Base-by-base conservation (phyloP, 306 rosid species). In the Pyrus communis region DNA sequence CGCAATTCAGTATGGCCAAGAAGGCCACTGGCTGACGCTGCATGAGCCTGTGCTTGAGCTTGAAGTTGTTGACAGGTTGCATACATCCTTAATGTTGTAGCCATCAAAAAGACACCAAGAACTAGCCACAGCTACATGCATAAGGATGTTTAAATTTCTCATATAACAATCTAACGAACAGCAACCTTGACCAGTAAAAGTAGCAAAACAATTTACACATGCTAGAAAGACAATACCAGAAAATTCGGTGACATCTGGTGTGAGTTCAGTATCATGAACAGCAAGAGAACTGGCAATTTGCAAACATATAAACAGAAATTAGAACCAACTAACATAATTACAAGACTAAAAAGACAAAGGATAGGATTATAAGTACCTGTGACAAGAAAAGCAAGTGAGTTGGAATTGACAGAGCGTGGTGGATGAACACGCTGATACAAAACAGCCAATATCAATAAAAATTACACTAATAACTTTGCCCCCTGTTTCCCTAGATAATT, bases 51-150 rank as follows among this genome's bases (percentile, higher is more conserved):
- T 79, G 97, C 97, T 84, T 95, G 97, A 17, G 97, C 93, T 84
- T 94, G 98, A 73, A 95, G 98, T 77, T 92, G 97, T 73, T 95
- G 98, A 84, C 97, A 95, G 62, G 98, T 92, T 57, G 99, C 99
- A 19, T 95, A 95, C 99, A 95, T 92, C 87, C 99, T 85, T 77
- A 92, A 83, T 42, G 92, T 89, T 74, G 99, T 95, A 58, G 99
- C 97, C 97, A 91, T 91, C 86, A 95, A 73, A 86, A 95, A 95
- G 82, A 95, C 99, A 70, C 97, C 99, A 38, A 95, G 97, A 76
- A 95, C 97, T 52, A 92, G 85, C 99, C 97, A 95, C 12, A 95
- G 97, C 97, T 92, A 70, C 75, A 84, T 59, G 78, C 65, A 76
- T 14, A 75, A 61, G 19, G 71, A 69, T 43, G 46, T 57, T 71